Evolutionary conservation across 805 yeast species (phyloP).

Genomic region (Teunomyces barrocoloradensis): DNA sequence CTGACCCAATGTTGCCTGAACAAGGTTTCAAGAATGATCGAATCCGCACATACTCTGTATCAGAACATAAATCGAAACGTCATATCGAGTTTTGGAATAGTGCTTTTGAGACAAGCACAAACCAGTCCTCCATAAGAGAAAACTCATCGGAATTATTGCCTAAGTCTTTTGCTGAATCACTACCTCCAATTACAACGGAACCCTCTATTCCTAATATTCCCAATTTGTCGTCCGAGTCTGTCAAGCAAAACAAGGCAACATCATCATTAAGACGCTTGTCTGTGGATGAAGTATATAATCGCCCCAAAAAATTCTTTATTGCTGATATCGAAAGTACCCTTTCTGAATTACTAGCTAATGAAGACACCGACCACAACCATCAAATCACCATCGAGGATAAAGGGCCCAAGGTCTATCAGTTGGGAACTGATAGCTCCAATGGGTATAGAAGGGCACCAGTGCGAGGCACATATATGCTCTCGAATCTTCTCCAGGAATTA

Average conservation of each 20-base stretch:
- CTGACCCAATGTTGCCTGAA: constrained; percentile 50
- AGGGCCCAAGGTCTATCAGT: constrained; percentile 76
- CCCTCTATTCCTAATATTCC: constrained; percentile 18
- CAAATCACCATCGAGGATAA: constrained; percentile 85
- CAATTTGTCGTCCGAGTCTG: constrained; percentile 8
- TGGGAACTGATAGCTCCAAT: constrained; percentile 81
- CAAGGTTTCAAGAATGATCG: constrained; percentile 44
- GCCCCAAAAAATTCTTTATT: constrained; percentile 60
- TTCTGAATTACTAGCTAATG: constrained; percentile 62
- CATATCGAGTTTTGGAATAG: constrained; percentile 4
- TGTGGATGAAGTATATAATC: constrained; percentile 24
- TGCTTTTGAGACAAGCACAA: not conserved
- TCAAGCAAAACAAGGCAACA: not conserved
- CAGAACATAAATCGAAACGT: constrained; percentile 15
- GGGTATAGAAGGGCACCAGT: constrained; percentile 73
- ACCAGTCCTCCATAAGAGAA: not conserved
- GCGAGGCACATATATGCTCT: constrained; percentile 86
- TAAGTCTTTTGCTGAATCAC: not conserved
- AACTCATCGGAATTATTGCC: not conserved
- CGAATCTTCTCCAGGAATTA: constrained; percentile 82
- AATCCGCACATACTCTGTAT: constrained; percentile 56
- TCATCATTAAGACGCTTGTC: constrained; percentile 26
- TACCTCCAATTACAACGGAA: constrained; percentile 8
- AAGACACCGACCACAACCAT: constrained; percentile 80
- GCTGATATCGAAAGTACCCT: constrained; percentile 73